Evolutionary conservation across 371 early-diverging fungal genomes (phyloP), one percentile per base, ranked within the genome.

Genomic region (Zopfochytrium polystomum): DNA sequence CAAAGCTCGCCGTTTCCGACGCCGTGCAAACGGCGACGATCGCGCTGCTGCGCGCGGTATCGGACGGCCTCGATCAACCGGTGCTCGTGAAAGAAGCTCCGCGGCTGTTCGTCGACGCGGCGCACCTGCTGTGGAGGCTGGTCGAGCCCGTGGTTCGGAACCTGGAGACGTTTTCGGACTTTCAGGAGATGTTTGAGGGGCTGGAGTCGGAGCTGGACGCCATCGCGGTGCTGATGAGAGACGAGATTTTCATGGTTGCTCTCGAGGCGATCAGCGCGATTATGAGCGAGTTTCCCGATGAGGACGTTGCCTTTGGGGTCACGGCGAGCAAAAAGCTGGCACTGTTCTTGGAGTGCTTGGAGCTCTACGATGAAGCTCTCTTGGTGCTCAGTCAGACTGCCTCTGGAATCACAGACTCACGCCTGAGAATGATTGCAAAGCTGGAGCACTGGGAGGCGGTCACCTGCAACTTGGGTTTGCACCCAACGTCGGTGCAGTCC

Each of bases 51-150:
- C 42, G 65, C 29, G 38, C 70, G 15, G 35, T 72, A 9, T 65
- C 70, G 5, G 69, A 70, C 6, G 63, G 71, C 38, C 44, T 71
- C 20, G 74, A 74, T 26, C 32, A 54, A 26, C 35, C 43, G 32
- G 44, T 43, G 9, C 20, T 45, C 31, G 34, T 30, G 32, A 33
- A 35, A 31, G 18, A 11, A 38, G 42, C 31, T 7, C 63, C 71
- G 7, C 6, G 53, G 30, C 55, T 75, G 32, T 52, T 72, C 29
- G 57, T 69, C 9, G 75, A 72, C 45, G 42, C 60, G 20, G 65
- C 60, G 0, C 52, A 55, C n/a, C 38, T 71, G 3, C 31, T 75
- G n/a, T 75, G 65, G 67, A 33, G 47, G 34, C 66, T 69, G 45
- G 47, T 69, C 25, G 70, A 71, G 45, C 75, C 70, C 20, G 61